Evolutionary conservation across 306 rosid genomes (phyloP).

Genomic region (Hippophae gyantsensis): DNA sequence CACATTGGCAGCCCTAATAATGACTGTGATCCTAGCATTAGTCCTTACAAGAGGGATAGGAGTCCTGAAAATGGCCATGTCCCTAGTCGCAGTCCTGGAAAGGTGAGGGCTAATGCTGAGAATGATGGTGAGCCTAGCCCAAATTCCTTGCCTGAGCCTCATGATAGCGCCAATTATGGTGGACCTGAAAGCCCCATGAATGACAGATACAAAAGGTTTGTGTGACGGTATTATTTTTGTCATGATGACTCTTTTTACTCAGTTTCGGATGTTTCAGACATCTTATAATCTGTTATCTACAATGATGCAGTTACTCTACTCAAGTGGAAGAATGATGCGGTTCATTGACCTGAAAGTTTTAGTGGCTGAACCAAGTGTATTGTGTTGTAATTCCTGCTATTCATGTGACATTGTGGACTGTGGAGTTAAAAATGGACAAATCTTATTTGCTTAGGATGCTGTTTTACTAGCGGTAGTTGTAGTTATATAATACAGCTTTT

Average conservation of each 20-base stretch:
- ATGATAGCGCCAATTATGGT: slow-evolving; percentile 65
- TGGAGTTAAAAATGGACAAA: too few relatives aligned
- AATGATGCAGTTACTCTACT: slow-evolving; percentile 59
- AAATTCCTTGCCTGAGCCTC: slow-evolving; percentile 39
- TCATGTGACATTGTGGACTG: too few relatives aligned
- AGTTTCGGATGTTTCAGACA: neutral
- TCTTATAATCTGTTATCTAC: neutral
- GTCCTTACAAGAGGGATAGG: slow-evolving; percentile 43
- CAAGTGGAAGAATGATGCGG: slow-evolving; percentile 59
- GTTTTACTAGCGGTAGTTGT: too few relatives aligned
- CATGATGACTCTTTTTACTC: neutral
- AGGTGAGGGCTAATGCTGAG: slow-evolving; percentile 37
- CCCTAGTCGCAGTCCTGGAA: slow-evolving; percentile 35
- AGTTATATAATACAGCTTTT: too few relatives aligned
- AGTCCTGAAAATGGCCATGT: slow-evolving; percentile 59
- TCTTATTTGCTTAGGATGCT: too few relatives aligned
- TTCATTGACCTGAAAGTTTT: slow-evolving; percentile 4
- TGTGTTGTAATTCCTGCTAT: neutral
- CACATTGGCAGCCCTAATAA: slow-evolving; percentile 21
- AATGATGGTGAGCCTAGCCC: slow-evolving; percentile 52
- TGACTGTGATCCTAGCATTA: slow-evolving; percentile 21
- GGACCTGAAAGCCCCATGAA: slow-evolving; percentile 77
- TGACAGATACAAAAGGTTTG: slow-evolving; percentile 72
- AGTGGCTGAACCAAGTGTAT: slow-evolving; percentile 12
- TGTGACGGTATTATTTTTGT: slow-evolving; percentile 1